These are phyloP conservation scores for Cordyceps cateniannulata DNA, from an alignment of 2,329 filamentous ascomycete species.

Conservation along the genomic window DNA sequence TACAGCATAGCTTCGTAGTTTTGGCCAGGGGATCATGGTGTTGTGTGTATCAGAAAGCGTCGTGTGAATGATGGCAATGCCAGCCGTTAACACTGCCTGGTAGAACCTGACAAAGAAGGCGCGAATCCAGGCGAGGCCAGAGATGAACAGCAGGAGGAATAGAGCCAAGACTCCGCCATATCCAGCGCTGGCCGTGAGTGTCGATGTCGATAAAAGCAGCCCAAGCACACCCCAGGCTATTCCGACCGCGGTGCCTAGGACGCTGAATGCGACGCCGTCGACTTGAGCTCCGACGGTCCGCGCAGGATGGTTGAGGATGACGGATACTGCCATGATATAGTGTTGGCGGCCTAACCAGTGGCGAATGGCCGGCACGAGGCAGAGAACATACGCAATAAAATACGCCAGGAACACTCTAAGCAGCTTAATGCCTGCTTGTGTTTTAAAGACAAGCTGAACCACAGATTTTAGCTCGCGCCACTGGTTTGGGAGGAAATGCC, in stretches of 20 bases:
- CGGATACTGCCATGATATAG: conserved; percentile 50
- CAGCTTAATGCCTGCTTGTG: conserved; percentile 44
- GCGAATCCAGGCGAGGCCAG: conserved; percentile 43
- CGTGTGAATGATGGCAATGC: conserved; percentile 48
- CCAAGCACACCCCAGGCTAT: conserved; percentile 50
- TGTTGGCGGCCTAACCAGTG: conserved; percentile 46
- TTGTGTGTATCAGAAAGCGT: conserved; percentile 43
- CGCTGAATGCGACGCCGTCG: conserved; percentile 47
- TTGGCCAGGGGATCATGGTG: conserved; percentile 39
- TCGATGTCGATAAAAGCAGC: conserved; percentile 47
- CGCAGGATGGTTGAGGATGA: conserved; percentile 52
- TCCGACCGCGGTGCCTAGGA: conserved; percentile 46
- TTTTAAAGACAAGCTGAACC: conserved; percentile 34
- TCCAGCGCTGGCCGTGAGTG: conserved; percentile 35
- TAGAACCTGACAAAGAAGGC: conserved; percentile 51
- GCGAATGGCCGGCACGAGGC: conserved; percentile 42
- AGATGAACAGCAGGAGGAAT: conserved; percentile 49
- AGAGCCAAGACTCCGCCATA: conserved; percentile 49
- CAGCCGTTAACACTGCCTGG: conserved; percentile 47
- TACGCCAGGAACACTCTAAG: conserved; percentile 50
- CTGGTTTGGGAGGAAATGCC: conserved; percentile 41
- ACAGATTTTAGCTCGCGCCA: conserved; percentile 38
- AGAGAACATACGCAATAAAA: conserved; percentile 49
- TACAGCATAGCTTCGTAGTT: conserved; percentile 45
- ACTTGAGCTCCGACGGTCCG: conserved; percentile 50